These are phyloP conservation scores for Infundibulicybe gibba DNA, from an alignment of 768 basidiomycete species.

Conservation along the genomic window DNA sequence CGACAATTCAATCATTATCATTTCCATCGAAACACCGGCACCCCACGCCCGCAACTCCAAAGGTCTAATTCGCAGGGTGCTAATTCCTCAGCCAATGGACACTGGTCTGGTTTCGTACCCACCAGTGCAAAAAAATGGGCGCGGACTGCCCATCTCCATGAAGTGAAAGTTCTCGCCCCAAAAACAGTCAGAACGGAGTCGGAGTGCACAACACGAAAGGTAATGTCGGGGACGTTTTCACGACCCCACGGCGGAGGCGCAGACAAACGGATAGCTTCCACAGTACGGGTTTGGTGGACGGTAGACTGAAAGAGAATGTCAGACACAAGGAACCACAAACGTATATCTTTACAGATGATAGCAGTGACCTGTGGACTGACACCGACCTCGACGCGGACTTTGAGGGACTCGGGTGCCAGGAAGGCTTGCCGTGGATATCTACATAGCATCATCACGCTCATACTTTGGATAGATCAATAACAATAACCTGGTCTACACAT, in stretches of 20 bases:
- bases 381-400: neutral
- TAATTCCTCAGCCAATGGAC: slow-evolving; percentile 9
- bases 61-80: slow-evolving; percentile 44
- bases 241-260: too few relatives aligned
- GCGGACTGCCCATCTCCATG: slow-evolving; percentile 65
- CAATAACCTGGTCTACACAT: too few relatives aligned
- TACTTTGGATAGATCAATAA: too few relatives aligned
- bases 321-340: too few relatives aligned
- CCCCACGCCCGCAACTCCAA: slow-evolving; percentile 32
- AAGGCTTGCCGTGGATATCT: too few relatives aligned
- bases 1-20: slow-evolving; percentile 13
- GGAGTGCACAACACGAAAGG: neutral
- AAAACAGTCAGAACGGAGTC: neutral
- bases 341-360: neutral
- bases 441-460: too few relatives aligned
- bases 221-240: neutral
- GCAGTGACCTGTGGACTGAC: slow-evolving; percentile 3
- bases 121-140: slow-evolving; percentile 57
- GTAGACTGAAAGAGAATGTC: too few relatives aligned
- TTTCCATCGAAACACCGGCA: slow-evolving; percentile 6
- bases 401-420: too few relatives aligned
- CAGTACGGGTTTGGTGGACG: too few relatives aligned
- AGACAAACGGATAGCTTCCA: neutral
- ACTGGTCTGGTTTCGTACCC: slow-evolving; percentile 18
- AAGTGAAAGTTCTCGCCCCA: slow-evolving; percentile 31